These are phyloP conservation scores for Thelephora aurantiotincta DNA, from an alignment of 768 basidiomycete species.

Conservation along the genomic window DNA sequence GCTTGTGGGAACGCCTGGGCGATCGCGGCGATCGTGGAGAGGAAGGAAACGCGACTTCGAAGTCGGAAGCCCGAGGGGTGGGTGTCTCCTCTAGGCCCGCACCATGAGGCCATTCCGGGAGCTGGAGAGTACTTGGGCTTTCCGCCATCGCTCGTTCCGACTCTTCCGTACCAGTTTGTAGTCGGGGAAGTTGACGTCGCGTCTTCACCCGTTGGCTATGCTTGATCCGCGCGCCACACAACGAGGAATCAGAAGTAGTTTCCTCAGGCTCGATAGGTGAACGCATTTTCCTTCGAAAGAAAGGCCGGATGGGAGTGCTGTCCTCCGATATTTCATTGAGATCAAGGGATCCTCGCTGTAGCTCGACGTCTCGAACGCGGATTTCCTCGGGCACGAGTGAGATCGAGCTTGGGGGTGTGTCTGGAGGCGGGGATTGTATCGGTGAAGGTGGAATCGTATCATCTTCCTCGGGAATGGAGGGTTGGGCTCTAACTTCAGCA, in stretches of 20 bases:
- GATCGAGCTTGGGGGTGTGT: slow-evolving; percentile 21
- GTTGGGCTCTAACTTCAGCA: slow-evolving; percentile 18
- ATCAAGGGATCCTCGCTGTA: slow-evolving; percentile 19
- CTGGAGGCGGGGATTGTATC: slow-evolving; percentile 16
- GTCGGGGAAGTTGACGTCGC: slow-evolving; percentile 33
- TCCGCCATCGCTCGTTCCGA: slow-evolving; percentile 8
- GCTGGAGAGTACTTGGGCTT: slow-evolving; percentile 30
- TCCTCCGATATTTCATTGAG: slow-evolving; percentile 11
- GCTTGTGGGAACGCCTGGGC: slow-evolving; percentile 11
- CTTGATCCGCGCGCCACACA: slow-evolving; percentile 17
- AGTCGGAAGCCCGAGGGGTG: slow-evolving; percentile 44
- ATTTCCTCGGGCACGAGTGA: slow-evolving; percentile 11
- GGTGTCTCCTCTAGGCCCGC: slow-evolving; percentile 26
- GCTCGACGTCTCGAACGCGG: slow-evolving; percentile 15
- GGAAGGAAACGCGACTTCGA: slow-evolving; percentile 18
- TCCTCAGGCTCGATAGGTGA: slow-evolving; percentile 13
- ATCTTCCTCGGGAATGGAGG: slow-evolving; percentile 25
- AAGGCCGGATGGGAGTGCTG: slow-evolving; percentile 10
- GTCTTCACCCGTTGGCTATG: slow-evolving; percentile 33
- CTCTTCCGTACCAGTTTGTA: slow-evolving; percentile 18
- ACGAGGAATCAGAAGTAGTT: slow-evolving; percentile 41
- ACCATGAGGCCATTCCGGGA: slow-evolving; percentile 39
- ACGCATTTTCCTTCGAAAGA: slow-evolving; percentile 26
- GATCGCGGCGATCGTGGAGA: slow-evolving; percentile 16
- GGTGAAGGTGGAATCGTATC: slow-evolving; percentile 21